Conservation (phyloP, 441 rosid species). For the Syzygium syzygioides region DNA sequence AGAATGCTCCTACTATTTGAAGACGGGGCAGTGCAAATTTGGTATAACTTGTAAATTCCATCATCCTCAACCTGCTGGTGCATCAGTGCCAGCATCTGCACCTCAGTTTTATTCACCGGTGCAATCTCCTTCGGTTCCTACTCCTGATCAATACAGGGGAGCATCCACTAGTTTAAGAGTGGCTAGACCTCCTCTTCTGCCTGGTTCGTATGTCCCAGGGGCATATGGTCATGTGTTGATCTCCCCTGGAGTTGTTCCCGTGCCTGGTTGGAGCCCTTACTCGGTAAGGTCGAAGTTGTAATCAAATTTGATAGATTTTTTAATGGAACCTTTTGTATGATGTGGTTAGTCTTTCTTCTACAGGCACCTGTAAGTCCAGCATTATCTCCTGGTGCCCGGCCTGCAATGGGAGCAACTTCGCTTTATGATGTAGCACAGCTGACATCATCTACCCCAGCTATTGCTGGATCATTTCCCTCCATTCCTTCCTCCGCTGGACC, state of each 20-base stretch:
- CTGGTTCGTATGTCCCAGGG: slow-evolving; percentile 78
- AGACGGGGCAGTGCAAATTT: slow-evolving; percentile 98
- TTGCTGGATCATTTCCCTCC: slow-evolving; percentile 52
- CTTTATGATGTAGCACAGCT: slow-evolving; percentile 66
- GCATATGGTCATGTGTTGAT: slow-evolving; percentile 72
- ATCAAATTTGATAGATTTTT: slow-evolving; percentile 3
- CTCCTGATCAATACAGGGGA: slow-evolving; percentile 65
- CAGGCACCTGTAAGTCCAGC: slow-evolving; percentile 93
- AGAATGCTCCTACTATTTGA: slow-evolving; percentile 96
- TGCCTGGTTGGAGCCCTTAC: slow-evolving; percentile 88
- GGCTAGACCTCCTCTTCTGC: slow-evolving; percentile 63
- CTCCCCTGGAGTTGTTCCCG: slow-evolving; percentile 73
- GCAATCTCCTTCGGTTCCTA: slow-evolving; percentile 75
- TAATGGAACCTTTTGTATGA: slow-evolving; percentile 1
- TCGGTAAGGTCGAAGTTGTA: slow-evolving; percentile 42
- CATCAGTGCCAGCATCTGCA: slow-evolving; percentile 66
- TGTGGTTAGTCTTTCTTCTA: not conserved
- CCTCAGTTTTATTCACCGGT: slow-evolving; percentile 89
- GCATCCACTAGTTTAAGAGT: slow-evolving; percentile 65
- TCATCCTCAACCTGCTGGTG: slow-evolving; percentile 87
- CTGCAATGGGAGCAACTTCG: slow-evolving; percentile 75
- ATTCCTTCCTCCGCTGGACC: slow-evolving; percentile 40
- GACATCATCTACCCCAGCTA: slow-evolving; percentile 61
- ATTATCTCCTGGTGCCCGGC: slow-evolving; percentile 82
- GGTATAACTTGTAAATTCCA: slow-evolving; percentile 90